phyloP scores from a whole-genome alignment of 176 grass and related monocot species.

The Pharus latifolius region DNA sequence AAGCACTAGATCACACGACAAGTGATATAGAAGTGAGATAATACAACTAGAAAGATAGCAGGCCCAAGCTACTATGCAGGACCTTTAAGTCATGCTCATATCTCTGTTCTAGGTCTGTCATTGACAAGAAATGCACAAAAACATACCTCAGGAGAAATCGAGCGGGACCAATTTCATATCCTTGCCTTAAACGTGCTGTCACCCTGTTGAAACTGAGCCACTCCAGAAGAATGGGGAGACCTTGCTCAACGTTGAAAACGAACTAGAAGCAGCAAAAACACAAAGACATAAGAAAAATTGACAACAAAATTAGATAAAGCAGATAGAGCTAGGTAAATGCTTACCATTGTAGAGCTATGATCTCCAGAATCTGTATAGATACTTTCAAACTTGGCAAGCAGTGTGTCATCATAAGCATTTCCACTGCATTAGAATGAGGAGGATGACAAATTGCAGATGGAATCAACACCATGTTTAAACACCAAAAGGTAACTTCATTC shows the following conservation, averaged over 20 bases:
- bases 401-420: constrained; percentile 75
- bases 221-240: constrained; percentile 66
- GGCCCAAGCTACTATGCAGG: not conserved
- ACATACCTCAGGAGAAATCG: constrained; percentile 68
- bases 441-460: not conserved
- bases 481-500: not conserved
- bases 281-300: constrained; percentile 3
- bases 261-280: constrained; percentile 42
- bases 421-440: constrained; percentile 42
- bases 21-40: constrained; percentile 8
- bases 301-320: not conserved
- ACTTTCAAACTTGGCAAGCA: constrained; percentile 86
- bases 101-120: not conserved
- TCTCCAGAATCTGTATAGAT: constrained; percentile 87
- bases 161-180: constrained; percentile 67
- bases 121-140: constrained; percentile 2
- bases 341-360: constrained; percentile 71
- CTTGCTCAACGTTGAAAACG: constrained; percentile 80
- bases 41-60: not conserved
- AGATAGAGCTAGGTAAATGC: constrained; percentile 5
- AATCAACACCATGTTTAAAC: too few species aligned
- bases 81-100: not conserved
- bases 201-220: constrained; percentile 92
- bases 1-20: constrained; percentile 55
- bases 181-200: constrained; percentile 56